Base-by-base conservation (phyloP, 2,329 filamentous ascomycete species). In the Epichloe bromicola region DNA sequence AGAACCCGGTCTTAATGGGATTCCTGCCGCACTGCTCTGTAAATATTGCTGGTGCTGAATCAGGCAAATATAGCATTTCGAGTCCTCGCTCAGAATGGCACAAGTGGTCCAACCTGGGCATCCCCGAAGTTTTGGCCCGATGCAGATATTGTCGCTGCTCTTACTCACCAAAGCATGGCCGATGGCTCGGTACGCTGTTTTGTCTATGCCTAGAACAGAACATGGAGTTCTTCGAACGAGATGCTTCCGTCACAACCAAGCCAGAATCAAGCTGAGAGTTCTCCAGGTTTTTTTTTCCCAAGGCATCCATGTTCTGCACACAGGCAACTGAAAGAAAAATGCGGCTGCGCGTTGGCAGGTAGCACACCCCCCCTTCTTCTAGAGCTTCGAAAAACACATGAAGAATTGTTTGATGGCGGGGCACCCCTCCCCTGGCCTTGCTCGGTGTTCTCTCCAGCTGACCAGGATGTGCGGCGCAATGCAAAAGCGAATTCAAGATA, bases 401-500 rank as follows among this genome's bases (percentile, higher is more conserved):
- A 23, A 46, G 41, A 42, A 43, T 36, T 36, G 19, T 45, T 44
- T 20, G 15, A 42, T 36, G 34, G 30, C 40, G 23, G 23, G 14
- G 5, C 23, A 19, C 47, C 51, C 51, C 37, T 20, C 33, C 19
- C 26, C 39, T 14, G 19, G 50, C 20, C 34, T 19, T 39, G 4
- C 14, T 41, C 17, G 26, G 30, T 41, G 37, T 46, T 45, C 46
- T 53, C 38, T 48, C 44, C 48, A 50, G 51, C 48, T 53, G 52
- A 51, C 52, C 41, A 43, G 46, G 42, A 44, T 41, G 45, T 30
- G 10, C 15, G 20, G n/a, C 20, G 19, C 8, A n/a, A 42, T 46
- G 47, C 30, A 49, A 36, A 19, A 17, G 39, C 33, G 26, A 5
- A 5, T 30, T 42, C 14, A 43, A 42, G 4, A 7, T 6, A 19